phyloP scores from a whole-genome alignment of 2,329 filamentous ascomycete species.

The Lachnum nothofagi region DNA sequence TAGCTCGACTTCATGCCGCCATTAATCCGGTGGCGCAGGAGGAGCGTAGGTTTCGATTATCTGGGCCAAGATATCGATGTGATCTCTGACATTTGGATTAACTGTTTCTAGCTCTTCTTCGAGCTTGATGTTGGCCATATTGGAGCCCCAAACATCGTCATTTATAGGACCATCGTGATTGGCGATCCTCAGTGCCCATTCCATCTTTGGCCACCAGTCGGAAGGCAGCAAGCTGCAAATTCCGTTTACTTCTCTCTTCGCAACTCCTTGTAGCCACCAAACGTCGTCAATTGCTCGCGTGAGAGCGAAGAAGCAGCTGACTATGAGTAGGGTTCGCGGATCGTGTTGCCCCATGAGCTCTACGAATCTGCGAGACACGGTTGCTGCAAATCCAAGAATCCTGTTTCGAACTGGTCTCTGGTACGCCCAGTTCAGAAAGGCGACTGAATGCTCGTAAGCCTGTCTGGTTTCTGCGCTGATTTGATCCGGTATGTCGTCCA shows the following conservation, averaged over 20 bases:
- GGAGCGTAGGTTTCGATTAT: conserved; percentile 23
- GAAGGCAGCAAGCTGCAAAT: conserved; percentile 27
- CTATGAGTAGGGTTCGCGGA: conserved; percentile 33
- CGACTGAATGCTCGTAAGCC: conserved; percentile 60
- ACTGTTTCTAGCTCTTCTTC: conserved; percentile 9
- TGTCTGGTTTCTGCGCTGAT: conserved; percentile 39
- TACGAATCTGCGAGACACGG: conserved; percentile 56
- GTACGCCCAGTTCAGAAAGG: conserved; percentile 62
- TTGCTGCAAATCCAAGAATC: conserved; percentile 59
- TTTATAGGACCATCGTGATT: conserved; percentile 28
- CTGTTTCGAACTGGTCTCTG: conserved; percentile 54
- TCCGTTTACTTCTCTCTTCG: conserved; percentile 60
- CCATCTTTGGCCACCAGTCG: conserved; percentile 31
- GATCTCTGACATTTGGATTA: conserved; percentile 14
- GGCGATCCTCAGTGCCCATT: conserved; percentile 30
- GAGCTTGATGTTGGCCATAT: conserved; percentile 3
- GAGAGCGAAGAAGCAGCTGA: conserved; percentile 30
- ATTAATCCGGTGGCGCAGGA: conserved; percentile 20
- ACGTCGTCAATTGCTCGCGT: conserved; percentile 28
- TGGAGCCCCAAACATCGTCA: conserved; percentile 28
- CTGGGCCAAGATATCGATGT: conserved; percentile 27
- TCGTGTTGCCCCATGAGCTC: conserved; percentile 54
- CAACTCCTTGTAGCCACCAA: conserved; percentile 68
- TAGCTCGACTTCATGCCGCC: conserved; percentile 13
- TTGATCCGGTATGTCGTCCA: conserved; percentile 33